Conservation (phyloP, 371 early-diverging fungal species). For the Parasitella parasitica region DNA sequence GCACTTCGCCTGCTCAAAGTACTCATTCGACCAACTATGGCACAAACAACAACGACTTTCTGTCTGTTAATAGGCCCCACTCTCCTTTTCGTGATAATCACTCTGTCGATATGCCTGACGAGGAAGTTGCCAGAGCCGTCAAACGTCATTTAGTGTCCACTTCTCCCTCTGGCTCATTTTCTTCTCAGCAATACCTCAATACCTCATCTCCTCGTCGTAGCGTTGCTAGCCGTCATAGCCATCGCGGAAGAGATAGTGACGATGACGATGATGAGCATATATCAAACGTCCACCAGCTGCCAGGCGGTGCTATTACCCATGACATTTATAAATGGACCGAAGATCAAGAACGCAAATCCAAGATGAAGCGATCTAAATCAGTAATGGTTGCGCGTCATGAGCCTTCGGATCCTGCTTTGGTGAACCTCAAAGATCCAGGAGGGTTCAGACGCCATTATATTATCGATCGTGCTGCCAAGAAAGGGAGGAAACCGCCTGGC, state of each 20-base stretch:
- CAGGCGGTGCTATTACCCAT: conserved; percentile 51
- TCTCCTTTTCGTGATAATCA: conserved; percentile 26
- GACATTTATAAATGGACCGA: conserved; percentile 65
- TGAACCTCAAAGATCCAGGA: conserved; percentile 71
- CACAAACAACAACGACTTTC: conserved; percentile 11
- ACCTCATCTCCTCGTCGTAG: conserved; percentile 9
- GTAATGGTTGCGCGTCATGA: conserved; percentile 24
- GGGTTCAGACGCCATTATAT: conserved; percentile 90
- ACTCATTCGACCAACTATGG: conserved; percentile 27
- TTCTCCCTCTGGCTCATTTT: conserved; percentile 24
- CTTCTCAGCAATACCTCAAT: not conserved
- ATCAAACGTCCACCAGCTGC: conserved; percentile 38
- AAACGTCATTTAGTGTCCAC: conserved; percentile 43
- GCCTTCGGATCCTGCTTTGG: conserved; percentile 36
- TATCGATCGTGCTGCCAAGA: conserved; percentile 63
- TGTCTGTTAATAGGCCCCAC: conserved; percentile 9
- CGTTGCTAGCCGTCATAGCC: conserved; percentile 1
- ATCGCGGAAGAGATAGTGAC: conserved; percentile 1
- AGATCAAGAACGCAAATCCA: conserved; percentile 33
- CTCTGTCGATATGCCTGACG: conserved; percentile 38
- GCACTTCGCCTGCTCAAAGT: conserved; percentile 36
- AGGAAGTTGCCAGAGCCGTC: conserved; percentile 43
- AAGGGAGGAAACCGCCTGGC: conserved; percentile 64
- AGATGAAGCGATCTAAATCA: conserved; percentile 43
- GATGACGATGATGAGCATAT: conserved; percentile 15